phyloP scores from a whole-genome alignment of 257 asterid genomes.

The Nicotiana noctiflora region DNA sequence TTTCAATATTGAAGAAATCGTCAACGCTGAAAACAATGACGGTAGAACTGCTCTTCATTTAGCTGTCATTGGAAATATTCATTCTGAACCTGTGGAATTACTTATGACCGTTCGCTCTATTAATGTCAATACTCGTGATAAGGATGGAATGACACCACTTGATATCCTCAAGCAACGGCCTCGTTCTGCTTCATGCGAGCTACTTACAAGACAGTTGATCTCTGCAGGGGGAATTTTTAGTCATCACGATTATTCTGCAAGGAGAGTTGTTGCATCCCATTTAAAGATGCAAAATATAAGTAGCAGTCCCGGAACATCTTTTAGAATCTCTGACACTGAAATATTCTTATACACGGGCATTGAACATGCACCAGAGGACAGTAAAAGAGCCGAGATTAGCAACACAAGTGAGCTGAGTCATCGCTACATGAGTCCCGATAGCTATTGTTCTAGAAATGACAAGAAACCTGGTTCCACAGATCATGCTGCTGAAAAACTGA shows the following conservation, averaged over 20 bases:
- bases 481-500: conserved; percentile 40
- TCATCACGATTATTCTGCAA: conserved; percentile 52
- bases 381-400: conserved; percentile 14
- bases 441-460: conserved; percentile 17
- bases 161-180: conserved; percentile 67
- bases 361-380: conserved; percentile 39
- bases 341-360: conserved; percentile 61
- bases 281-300: conserved; percentile 57
- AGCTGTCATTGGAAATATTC: conserved; percentile 69
- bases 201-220: conserved; percentile 52
- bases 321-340: conserved; percentile 65
- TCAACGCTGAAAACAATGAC: conserved; percentile 41
- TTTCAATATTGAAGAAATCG: conserved; percentile 38
- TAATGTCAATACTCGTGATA: conserved; percentile 59
- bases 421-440: conserved; percentile 20
- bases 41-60: conserved; percentile 79
- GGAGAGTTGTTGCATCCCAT: conserved; percentile 62
- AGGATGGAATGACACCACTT: conserved; percentile 61
- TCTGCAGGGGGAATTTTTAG: conserved; percentile 76
- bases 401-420: conserved; percentile 34
- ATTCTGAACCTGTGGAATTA: conserved; percentile 63
- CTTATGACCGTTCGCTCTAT: conserved; percentile 56
- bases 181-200: conserved; percentile 53
- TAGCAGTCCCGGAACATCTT: conserved; percentile 80
- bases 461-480: conserved; percentile 25